phyloP scores from a whole-genome alignment of 2,329 filamentous ascomycete genomes.

The Epichloe brachyelytri region DNA sequence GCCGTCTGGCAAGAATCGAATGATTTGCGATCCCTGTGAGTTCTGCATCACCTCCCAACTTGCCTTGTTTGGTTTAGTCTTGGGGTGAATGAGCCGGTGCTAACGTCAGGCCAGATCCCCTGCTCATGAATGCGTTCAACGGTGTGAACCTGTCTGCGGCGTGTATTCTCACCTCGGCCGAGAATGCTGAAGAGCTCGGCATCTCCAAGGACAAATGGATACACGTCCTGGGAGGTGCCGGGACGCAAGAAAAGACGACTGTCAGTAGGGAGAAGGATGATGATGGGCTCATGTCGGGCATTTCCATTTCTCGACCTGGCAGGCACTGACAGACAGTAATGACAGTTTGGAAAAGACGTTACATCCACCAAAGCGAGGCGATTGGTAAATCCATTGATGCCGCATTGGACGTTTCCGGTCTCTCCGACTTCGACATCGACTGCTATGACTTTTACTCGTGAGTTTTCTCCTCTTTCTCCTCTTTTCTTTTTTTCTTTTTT shows the following conservation, averaged over 20 bases:
- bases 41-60: background rate
- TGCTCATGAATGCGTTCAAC: slow-evolving; percentile 62
- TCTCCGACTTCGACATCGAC: slow-evolving; percentile 40
- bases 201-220: slow-evolving; percentile 46
- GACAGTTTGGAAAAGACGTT: slow-evolving; percentile 48
- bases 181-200: slow-evolving; percentile 39
- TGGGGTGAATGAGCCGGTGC: background rate
- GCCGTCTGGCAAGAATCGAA: slow-evolving; percentile 43
- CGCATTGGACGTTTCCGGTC: slow-evolving; percentile 32
- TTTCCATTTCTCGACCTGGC: too few relatives aligned
- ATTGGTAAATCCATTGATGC: slow-evolving; percentile 45
- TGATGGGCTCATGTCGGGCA: too few relatives aligned
- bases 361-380: slow-evolving; percentile 43
- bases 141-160: slow-evolving; percentile 51
- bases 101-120: slow-evolving; percentile 34
- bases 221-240: slow-evolving; percentile 51
- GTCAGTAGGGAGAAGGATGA: slow-evolving; percentile 15
- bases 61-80: background rate
- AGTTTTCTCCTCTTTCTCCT: background rate
- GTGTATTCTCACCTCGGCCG: slow-evolving; percentile 44
- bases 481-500: background rate
- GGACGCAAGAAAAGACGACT: slow-evolving; percentile 44
- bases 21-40: slow-evolving; percentile 57
- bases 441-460: slow-evolving; percentile 52
- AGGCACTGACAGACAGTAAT: background rate